Conservation (phyloP, 1,284 basidiomycete species). For the Ustilago lituana region DNA sequence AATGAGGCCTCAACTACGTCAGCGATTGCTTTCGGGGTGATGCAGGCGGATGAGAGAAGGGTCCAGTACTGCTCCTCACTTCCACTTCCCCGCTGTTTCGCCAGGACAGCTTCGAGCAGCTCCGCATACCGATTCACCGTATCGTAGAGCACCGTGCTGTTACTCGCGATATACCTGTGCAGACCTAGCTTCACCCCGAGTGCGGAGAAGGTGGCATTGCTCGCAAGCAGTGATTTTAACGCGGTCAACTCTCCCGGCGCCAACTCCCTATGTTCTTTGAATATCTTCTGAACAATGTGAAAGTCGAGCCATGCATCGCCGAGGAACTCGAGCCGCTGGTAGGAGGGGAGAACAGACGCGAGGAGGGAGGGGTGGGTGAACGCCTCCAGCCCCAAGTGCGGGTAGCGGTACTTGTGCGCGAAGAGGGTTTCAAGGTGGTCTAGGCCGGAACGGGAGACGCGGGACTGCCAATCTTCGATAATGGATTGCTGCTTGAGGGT, state of each 20-base stretch:
- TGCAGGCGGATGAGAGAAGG: neutral
- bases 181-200: conserved; percentile 24
- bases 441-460: conserved; percentile 13
- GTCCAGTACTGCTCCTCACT: conserved; percentile 32
- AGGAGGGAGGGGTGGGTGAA: conserved; percentile 50
- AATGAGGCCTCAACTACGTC: conserved; percentile 51
- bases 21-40: conserved; percentile 38
- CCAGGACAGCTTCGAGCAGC: neutral
- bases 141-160: conserved; percentile 5
- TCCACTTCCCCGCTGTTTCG: neutral
- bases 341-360: conserved; percentile 34
- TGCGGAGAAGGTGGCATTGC: conserved; percentile 34
- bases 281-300: conserved; percentile 28
- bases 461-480: conserved; percentile 20
- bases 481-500: conserved; percentile 19
- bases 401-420: conserved; percentile 38
- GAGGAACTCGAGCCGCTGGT: conserved; percentile 58
- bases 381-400: conserved; percentile 55
- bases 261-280: conserved; percentile 3
- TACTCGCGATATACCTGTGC: conserved; percentile 20
- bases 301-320: conserved; percentile 57
- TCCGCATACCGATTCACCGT: conserved; percentile 3
- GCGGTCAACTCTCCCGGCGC: conserved; percentile 43
- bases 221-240: conserved; percentile 31
- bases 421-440: conserved; percentile 32